Conservation (phyloP, 2,329 filamentous ascomycete species). For the Neopestalotiopsis rosae region DNA sequence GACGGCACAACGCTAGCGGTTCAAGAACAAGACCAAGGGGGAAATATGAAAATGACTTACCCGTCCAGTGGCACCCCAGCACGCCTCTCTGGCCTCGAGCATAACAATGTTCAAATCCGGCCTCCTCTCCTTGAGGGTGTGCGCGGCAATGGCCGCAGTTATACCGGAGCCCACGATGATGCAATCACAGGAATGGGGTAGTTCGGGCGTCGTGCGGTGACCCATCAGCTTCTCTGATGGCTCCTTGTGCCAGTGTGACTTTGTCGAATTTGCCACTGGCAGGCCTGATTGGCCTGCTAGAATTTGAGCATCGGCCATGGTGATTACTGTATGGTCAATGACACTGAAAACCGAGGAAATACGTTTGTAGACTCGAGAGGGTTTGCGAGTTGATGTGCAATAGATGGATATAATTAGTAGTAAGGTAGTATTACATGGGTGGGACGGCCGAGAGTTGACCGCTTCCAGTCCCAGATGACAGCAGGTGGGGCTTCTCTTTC, state of each 20-base stretch:
- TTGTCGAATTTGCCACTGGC: constrained; percentile 64
- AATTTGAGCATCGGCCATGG: constrained; percentile 19
- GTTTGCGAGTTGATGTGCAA: background rate
- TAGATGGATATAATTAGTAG: background rate
- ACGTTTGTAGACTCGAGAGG: background rate
- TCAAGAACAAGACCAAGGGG: background rate
- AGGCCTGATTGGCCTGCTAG: constrained; percentile 52
- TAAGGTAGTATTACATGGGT: background rate
- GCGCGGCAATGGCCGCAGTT: constrained; percentile 74
- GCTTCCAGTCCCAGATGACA: constrained; percentile 2
- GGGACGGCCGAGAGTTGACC: background rate
- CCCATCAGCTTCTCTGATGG: constrained; percentile 68
- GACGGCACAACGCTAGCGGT: too few relatives aligned
- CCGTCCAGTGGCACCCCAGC: constrained; percentile 83
- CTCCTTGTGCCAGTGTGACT: constrained; percentile 76
- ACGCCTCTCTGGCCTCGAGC: constrained; percentile 80
- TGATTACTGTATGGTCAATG: background rate
- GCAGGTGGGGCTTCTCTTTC: constrained; percentile 6
- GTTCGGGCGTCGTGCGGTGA: constrained; percentile 68
- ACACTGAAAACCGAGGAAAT: background rate
- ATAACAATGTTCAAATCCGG: constrained; percentile 65
- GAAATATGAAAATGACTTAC: constrained; percentile 49
- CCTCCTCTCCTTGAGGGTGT: constrained; percentile 58
- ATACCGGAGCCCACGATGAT: constrained; percentile 79
- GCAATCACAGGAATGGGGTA: constrained; percentile 69